These are phyloP conservation scores for Zasmidium citrigriseum DNA, from an alignment of 2,329 filamentous ascomycete genomes.

Conservation along the genomic window DNA sequence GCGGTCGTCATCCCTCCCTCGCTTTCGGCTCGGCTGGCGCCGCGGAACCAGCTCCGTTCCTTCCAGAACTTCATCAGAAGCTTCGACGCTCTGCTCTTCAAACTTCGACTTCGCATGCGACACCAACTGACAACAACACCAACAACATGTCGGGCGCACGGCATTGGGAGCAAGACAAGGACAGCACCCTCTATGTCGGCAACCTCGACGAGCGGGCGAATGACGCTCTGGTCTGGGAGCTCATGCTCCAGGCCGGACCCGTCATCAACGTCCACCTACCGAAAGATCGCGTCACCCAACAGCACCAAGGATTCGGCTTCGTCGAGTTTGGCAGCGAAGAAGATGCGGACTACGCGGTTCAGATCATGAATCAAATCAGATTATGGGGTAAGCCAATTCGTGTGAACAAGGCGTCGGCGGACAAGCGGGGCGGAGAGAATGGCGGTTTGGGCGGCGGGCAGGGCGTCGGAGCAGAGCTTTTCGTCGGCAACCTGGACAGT, in stretches of 20 bases:
- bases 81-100: too few relatives aligned
- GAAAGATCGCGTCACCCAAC: constrained; percentile 95
- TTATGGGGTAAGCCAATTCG: constrained; percentile 92
- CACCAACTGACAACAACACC: constrained; percentile 1
- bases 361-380: constrained; percentile 94
- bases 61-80: background rate
- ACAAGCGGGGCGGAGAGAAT: constrained; percentile 88
- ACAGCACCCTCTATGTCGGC: constrained; percentile 95
- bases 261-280: constrained; percentile 98
- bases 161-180: constrained; percentile 92
- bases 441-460: constrained; percentile 94
- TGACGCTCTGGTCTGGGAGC: constrained; percentile 89
- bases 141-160: constrained; percentile 67
- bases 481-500: constrained; percentile 90
- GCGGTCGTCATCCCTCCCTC: constrained; percentile 1
- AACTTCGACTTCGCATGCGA: background rate
- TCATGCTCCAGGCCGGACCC: constrained; percentile 96
- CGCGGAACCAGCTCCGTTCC: constrained; percentile 7
- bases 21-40: background rate
- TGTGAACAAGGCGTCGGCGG: constrained; percentile 91
- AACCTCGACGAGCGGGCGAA: constrained; percentile 97
- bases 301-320: constrained; percentile 97
- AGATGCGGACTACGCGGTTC: constrained; percentile 93
- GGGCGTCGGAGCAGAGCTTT: constrained; percentile 86
- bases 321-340: constrained; percentile 96